These are phyloP conservation scores for Chimonanthus praecox DNA, from an alignment of 164 flowering plant species.

Conservation along the genomic window DNA sequence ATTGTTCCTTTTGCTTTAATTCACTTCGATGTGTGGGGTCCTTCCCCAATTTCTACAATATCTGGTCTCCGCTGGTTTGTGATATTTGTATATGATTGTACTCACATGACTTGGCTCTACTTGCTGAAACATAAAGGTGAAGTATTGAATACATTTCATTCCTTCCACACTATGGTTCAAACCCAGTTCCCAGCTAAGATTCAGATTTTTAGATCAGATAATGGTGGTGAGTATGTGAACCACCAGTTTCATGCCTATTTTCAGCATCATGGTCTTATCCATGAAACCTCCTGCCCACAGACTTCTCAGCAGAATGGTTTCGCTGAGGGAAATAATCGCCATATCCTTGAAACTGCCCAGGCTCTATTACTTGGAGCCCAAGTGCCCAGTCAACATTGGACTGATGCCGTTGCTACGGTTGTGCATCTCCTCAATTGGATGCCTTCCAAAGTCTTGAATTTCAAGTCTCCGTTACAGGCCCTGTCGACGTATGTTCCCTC, in stretches of 20 bases:
- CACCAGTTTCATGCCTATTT: not conserved
- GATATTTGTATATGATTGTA: constrained; percentile 8
- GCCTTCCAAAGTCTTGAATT: too few species aligned
- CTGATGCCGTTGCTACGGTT: not conserved
- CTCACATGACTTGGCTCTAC: constrained; percentile 4
- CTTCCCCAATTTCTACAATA: not conserved
- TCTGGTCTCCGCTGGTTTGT: constrained; percentile 5
- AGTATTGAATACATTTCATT: not conserved
- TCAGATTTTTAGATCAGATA: not conserved
- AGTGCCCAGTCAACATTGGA: not conserved
- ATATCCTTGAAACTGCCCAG: not conserved
- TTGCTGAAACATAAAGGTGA: not conserved
- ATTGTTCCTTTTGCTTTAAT: not conserved
- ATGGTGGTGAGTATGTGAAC: constrained; percentile 3
- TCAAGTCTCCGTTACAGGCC: too few species aligned
- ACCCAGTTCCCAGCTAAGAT: not conserved
- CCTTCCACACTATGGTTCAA: too few species aligned
- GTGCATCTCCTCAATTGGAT: not conserved
- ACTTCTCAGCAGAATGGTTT: not conserved
- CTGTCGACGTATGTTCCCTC: too few species aligned
- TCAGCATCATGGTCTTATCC: not conserved
- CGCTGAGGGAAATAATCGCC: not conserved
- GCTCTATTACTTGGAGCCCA: not conserved
- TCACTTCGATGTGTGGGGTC: not conserved
- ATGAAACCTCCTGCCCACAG: not conserved